Base-by-base conservation (phyloP, 2,329 filamentous ascomycete species). In the Aspergillus felis region DNA sequence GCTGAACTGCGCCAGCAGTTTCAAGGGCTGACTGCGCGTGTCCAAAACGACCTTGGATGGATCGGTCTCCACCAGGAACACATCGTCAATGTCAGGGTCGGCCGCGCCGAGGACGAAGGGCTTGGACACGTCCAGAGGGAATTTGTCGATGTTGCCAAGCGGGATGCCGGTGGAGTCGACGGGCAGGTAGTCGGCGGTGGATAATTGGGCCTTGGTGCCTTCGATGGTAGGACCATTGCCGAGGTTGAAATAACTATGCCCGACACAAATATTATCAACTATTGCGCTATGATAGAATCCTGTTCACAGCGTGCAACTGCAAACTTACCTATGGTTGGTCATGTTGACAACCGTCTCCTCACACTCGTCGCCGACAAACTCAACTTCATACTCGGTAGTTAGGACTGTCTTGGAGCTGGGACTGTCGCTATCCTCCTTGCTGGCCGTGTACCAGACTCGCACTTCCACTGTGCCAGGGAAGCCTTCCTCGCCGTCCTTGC, bases 261-360 rank as follows among this genome's bases (percentile, higher is more conserved):
- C 5, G 32, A 17, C 12, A 17, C 12, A 17, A 17, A 38, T 38
- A 17, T 17, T 6, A 17, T 38, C 32, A 38, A 17, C 32, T n/a
- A 17, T 38, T 38, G 32, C 32, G 32, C 32, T 38, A 38, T 38
- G 32, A 7, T 17, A 17, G 32, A 38, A 38, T 17, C 17, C 32
- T 17, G 14, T 17, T 9, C 28, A 9, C 28, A 10, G 9, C 28
- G 28, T 29, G 28, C 12, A 35, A 17, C 32, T 38, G 32, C 32
- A 27, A 25, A 32, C 35, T 51, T 59, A 91, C 89, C 91, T 95
- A 79, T 99, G 93, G 78, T 97, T 99, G 51, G 94, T 97, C 77
- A 97, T 84, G 76, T 92, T 95, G 72, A 97, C 84, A 46, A 87
- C 87, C 0, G 93, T 97, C 81, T 97, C 93, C n/a, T 92, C 87